A percentile compares a stretch with the other conserved stretches of the same genome.
These are phyloP conservation scores for Neurospora sp. DNA, from an alignment of 495 filamentous ascomycete species.

Conservation along the genomic window DNA sequence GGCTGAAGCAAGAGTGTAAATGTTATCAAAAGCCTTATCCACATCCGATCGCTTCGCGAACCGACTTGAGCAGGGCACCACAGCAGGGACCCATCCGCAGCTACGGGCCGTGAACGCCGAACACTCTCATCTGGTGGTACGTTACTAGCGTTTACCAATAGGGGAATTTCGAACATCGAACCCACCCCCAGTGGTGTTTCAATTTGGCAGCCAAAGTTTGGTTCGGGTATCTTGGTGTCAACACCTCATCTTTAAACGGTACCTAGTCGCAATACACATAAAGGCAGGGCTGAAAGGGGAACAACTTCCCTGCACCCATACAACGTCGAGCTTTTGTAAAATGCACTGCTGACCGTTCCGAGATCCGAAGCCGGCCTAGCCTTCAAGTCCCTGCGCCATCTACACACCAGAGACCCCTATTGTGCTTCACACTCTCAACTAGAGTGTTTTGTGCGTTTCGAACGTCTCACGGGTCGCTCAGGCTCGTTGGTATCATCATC, in stretches of 20 bases:
- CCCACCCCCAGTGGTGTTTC: neutral
- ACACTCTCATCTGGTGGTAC: constrained; percentile 10
- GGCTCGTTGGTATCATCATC: constrained; percentile 8
- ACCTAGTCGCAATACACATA: neutral
- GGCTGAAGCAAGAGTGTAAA: neutral
- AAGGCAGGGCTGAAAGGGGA: constrained; percentile 16
- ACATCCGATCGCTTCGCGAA: neutral
- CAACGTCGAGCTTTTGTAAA: neutral
- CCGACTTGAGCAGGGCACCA: neutral
- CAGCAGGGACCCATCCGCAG: constrained; percentile 4
- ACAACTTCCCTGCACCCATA: neutral
- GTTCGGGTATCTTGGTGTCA: constrained; percentile 10
- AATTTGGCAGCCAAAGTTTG: neutral
- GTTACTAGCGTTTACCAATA: constrained; percentile 19
- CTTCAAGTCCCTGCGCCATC: neutral
- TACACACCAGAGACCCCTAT: neutral
- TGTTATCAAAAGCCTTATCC: neutral
- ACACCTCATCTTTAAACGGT: constrained; percentile 2
- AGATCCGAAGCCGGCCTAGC: neutral
- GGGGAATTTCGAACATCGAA: constrained; percentile 12
- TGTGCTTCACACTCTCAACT: neutral
- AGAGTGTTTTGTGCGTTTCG: constrained; percentile 21
- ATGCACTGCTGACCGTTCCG: constrained; percentile 11
- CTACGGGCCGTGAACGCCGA: constrained; percentile 17
- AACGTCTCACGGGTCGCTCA: constrained; percentile 13